These are phyloP conservation scores for Suillus bovinus DNA, from an alignment of 768 basidiomycete genomes.

Conservation along the genomic window DNA sequence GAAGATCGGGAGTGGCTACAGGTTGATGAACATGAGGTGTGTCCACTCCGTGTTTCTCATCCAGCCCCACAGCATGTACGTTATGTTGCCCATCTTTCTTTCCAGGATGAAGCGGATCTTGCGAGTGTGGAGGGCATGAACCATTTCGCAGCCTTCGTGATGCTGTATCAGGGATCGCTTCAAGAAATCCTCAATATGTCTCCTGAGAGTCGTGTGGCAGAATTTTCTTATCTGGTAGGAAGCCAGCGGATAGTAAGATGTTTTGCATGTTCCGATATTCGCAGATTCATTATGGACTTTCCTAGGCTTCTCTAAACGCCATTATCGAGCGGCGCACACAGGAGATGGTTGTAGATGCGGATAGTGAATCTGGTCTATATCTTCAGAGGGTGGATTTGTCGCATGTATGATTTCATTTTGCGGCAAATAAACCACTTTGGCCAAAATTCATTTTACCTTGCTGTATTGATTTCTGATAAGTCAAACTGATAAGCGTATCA, in stretches of 20 bases:
- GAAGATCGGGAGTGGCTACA: slow-evolving; percentile 63
- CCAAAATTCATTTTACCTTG: not conserved
- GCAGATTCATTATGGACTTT: slow-evolving; percentile 10
- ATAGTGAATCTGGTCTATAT: slow-evolving; percentile 14
- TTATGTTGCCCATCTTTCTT: not conserved
- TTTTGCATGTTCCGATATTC: slow-evolving; percentile 8
- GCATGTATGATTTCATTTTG: not conserved
- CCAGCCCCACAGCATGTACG: slow-evolving; percentile 14
- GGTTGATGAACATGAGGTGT: slow-evolving; percentile 53
- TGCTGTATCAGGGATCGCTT: slow-evolving; percentile 55
- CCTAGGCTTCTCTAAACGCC: slow-evolving; percentile 36
- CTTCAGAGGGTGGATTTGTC: not conserved
- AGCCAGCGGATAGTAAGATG: slow-evolving; percentile 51
- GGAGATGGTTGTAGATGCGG: slow-evolving; percentile 26
- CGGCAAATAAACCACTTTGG: not conserved
- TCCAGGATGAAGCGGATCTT: slow-evolving; percentile 63
- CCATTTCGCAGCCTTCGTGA: slow-evolving; percentile 62
- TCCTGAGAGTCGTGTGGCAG: slow-evolving; percentile 45
- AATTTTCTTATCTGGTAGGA: slow-evolving; percentile 51
- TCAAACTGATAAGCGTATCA: not conserved
- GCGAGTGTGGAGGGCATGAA: slow-evolving; percentile 65
- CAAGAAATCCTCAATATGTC: slow-evolving; percentile 56
- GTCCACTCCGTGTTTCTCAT: slow-evolving; percentile 9
- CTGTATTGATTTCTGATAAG: not conserved
- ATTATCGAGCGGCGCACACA: slow-evolving; percentile 37